A percentile compares a stretch with the other conserved stretches of the same genome.
Conservation (phyloP, 140 eudicot species). For the Eryngium alpinum region DNA sequence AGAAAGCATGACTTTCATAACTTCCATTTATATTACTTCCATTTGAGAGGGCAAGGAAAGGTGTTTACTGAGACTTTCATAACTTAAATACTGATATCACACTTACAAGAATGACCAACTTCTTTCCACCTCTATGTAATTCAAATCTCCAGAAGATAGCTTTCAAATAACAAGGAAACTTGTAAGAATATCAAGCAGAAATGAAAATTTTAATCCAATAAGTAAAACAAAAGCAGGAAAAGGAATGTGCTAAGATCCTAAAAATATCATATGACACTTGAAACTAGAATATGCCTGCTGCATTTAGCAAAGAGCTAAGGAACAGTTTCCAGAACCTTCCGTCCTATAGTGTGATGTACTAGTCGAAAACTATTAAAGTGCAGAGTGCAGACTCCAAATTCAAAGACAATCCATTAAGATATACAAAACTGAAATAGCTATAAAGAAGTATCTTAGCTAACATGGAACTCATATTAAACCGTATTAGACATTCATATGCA, state of each 20-base stretch:
- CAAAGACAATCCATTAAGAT: no score
- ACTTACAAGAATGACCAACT: slow-evolving; percentile 94
- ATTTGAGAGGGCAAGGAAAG: background rate
- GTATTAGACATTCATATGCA: no score
- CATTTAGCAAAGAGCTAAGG: no score
- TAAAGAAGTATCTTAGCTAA: no score
- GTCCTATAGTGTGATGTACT: no score
- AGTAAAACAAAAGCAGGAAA: background rate
- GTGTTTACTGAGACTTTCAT: background rate
- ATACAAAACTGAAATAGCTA: no score
- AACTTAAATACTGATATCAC: slow-evolving; percentile 1
- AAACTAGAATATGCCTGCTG: no score
- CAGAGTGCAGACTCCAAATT: no score
- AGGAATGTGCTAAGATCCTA: background rate
- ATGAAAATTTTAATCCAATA: background rate
- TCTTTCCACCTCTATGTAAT: slow-evolving; percentile 87
- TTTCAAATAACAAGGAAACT: slow-evolving; percentile 25
- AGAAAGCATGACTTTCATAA: background rate
- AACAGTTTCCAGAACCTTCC: no score
- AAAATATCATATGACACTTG: background rate
- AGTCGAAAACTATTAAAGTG: no score
- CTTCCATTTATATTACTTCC: background rate
- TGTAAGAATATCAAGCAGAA: slow-evolving; percentile 6
- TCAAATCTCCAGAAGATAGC: slow-evolving; percentile 87
- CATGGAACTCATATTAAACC: no score